These are phyloP conservation scores for Exophiala sp. DNA, from an alignment of 2,329 filamentous ascomycete genomes.

Conservation along the genomic window DNA sequence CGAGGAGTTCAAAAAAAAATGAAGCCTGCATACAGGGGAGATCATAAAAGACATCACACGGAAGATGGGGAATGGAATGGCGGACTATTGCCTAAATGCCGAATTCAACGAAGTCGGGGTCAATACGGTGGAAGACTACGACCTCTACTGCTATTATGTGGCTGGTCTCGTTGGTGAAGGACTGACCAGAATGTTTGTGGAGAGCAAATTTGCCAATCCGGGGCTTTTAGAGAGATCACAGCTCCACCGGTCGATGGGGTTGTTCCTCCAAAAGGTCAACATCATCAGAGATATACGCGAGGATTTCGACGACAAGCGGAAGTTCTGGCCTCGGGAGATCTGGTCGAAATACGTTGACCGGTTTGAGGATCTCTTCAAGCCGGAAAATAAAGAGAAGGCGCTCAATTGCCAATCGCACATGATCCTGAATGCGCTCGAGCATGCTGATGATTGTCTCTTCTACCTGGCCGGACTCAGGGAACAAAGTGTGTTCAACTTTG, in stretches of 20 bases:
- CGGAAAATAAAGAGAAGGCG: slow-evolving; percentile 68
- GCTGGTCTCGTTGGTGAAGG: slow-evolving; percentile 98
- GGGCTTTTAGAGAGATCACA: slow-evolving; percentile 70
- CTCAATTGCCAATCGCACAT: slow-evolving; percentile 86
- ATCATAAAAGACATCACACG: slow-evolving; percentile 89
- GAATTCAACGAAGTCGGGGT: slow-evolving; percentile 76
- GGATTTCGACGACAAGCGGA: slow-evolving; percentile 77
- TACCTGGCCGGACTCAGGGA: slow-evolving; percentile 93
- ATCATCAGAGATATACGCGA: slow-evolving; percentile 95
- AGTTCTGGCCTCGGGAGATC: slow-evolving; percentile 93
- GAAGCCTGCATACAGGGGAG: slow-evolving; percentile 73
- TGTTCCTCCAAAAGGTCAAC: slow-evolving; percentile 97
- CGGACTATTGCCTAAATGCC: slow-evolving; percentile 82
- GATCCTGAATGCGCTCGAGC: slow-evolving; percentile 80
- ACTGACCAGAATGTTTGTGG: slow-evolving; percentile 81
- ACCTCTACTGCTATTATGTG: slow-evolving; percentile 96
- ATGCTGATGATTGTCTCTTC: slow-evolving; percentile 90
- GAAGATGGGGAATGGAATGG: slow-evolving; percentile 98
- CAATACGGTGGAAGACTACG: slow-evolving; percentile 79
- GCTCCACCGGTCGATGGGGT: slow-evolving; percentile 90
- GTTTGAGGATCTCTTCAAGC: slow-evolving; percentile 85
- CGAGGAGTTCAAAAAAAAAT: slow-evolving; percentile 80
- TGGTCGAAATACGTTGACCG: slow-evolving; percentile 92
- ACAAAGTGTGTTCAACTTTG: slow-evolving; percentile 98
- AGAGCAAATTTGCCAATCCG: slow-evolving; percentile 78